Conservation (phyloP, 23 red algal genomes). For the Gracilaria caudata region DNA sequence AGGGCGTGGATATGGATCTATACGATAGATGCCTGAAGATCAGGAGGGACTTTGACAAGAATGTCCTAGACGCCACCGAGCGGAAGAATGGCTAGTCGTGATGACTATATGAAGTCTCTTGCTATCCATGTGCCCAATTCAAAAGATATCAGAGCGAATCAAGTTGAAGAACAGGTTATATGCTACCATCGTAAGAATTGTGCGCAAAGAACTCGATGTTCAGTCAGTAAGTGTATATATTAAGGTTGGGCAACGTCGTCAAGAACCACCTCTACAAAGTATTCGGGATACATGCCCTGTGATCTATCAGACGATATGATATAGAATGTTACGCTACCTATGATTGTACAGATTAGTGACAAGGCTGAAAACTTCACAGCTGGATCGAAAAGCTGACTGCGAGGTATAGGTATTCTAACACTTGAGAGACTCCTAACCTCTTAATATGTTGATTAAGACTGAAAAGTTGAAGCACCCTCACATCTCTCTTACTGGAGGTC, state of each 20-base stretch:
- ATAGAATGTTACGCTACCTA: conserved; percentile 42
- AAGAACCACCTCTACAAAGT: not conserved
- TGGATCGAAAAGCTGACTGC: conserved; percentile 31
- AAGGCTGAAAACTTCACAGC: conserved; percentile 34
- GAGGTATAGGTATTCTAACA: not conserved
- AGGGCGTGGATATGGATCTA: conserved; percentile 33
- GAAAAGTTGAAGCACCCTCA: not conserved
- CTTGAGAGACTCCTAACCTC: not conserved
- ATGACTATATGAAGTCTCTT: no score
- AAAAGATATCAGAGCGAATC: no score
- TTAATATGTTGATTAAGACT: not conserved
- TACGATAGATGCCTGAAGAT: conserved; percentile 53
- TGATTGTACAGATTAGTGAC: conserved; percentile 37
- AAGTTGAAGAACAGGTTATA: not conserved
- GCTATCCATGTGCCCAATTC: no score
- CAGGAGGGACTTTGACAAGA: conserved; percentile 45
- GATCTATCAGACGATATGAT: conserved; percentile 18
- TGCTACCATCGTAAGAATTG: no score
- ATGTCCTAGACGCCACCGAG: not conserved
- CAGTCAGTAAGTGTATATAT: conserved; percentile 40
- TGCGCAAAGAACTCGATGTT: not conserved
- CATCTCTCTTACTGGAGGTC: not conserved
- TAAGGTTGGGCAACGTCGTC: conserved; percentile 9
- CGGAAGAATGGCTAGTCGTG: not conserved
- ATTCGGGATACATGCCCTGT: not conserved